A percentile compares a stretch with the other conserved stretches of the same genome.
Conservation (phyloP, 139 green algal genomes). For the Chlorella sorokiniana region DNA sequence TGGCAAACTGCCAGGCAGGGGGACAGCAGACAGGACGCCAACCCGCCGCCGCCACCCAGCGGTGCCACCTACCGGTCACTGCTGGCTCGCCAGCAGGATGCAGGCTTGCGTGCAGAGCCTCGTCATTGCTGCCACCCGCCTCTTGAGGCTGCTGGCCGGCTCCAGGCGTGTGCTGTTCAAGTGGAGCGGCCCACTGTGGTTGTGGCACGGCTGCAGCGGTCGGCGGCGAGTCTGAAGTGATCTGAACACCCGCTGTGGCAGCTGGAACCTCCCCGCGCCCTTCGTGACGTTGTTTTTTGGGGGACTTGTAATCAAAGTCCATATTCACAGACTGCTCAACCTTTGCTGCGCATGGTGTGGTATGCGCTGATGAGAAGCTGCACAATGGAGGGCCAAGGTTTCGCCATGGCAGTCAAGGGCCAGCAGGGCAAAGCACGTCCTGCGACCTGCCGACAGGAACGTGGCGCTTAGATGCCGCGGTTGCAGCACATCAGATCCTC, state of each 20-base stretch:
- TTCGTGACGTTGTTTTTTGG: slow-evolving; percentile 3
- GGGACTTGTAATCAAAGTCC: slow-evolving; percentile 16
- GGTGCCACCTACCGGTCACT: neutral
- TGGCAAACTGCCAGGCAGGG: neutral
- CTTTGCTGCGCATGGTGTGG: neutral
- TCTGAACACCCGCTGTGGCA: too few species aligned
- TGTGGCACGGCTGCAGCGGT: neutral
- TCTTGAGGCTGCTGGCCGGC: neutral
- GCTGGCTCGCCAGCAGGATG: neutral
- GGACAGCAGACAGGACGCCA: neutral
- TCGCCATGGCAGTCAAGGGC: too few species aligned
- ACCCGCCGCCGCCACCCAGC: neutral
- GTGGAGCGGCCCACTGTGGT: neutral
- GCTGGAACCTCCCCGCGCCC: neutral
- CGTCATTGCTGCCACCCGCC: neutral
- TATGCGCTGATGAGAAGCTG: too few species aligned
- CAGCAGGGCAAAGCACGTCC: too few species aligned
- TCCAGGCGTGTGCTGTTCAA: neutral
- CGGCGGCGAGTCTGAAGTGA: neutral
- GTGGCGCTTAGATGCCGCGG: too few species aligned
- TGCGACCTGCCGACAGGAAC: too few species aligned
- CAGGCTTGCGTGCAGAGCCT: too few species aligned
- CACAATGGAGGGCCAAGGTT: too few species aligned
- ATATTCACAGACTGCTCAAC: neutral
- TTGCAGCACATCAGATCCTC: too few species aligned